Evolutionary conservation across 768 basidiomycete genomes (phyloP).

Genomic region (Lyophyllum atratum): DNA sequence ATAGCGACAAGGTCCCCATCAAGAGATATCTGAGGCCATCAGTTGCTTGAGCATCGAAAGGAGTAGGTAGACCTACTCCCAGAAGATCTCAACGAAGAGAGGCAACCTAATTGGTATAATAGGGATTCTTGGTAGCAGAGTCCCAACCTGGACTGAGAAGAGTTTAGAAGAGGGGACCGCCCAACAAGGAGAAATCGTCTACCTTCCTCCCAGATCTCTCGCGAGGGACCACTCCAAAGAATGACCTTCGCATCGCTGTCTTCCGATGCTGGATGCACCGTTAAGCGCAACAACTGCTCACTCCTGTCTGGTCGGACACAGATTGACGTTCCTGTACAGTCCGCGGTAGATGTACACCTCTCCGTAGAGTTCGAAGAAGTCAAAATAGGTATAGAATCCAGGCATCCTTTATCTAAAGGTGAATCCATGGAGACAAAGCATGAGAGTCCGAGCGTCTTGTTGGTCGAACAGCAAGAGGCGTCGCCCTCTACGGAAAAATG

Average conservation of each 20-base stretch:
- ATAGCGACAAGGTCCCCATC: slow-evolving; percentile 75
- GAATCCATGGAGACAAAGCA: slow-evolving; percentile 46
- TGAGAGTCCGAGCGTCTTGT: slow-evolving; percentile 18
- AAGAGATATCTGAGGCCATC: slow-evolving; percentile 51
- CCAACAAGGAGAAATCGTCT: slow-evolving; percentile 8
- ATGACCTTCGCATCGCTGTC: slow-evolving; percentile 40
- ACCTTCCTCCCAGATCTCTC: slow-evolving; percentile 72
- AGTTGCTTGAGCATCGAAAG: background rate
- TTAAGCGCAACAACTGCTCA: slow-evolving; percentile 59
- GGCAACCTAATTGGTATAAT: slow-evolving; percentile 48
- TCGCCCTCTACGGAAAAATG: background rate
- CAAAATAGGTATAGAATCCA: slow-evolving; percentile 60
- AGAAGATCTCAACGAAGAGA: slow-evolving; percentile 38
- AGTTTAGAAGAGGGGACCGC: background rate
- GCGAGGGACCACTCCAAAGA: slow-evolving; percentile 72
- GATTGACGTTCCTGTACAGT: slow-evolving; percentile 29
- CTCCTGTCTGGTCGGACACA: slow-evolving; percentile 58
- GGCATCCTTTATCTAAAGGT: slow-evolving; percentile 40
- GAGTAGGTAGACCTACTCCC: slow-evolving; percentile 49
- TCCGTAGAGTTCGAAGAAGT: slow-evolving; percentile 25
- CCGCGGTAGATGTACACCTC: slow-evolving; percentile 42
- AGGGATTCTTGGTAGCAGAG: slow-evolving; percentile 42
- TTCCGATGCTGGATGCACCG: slow-evolving; percentile 30
- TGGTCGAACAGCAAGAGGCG: slow-evolving; percentile 6
- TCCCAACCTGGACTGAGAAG: slow-evolving; percentile 54